A percentile compares a stretch with the other conserved stretches of the same genome.
These are phyloP conservation scores for Dryas drummondii DNA, from an alignment of 306 rosid species.

Conservation along the genomic window DNA sequence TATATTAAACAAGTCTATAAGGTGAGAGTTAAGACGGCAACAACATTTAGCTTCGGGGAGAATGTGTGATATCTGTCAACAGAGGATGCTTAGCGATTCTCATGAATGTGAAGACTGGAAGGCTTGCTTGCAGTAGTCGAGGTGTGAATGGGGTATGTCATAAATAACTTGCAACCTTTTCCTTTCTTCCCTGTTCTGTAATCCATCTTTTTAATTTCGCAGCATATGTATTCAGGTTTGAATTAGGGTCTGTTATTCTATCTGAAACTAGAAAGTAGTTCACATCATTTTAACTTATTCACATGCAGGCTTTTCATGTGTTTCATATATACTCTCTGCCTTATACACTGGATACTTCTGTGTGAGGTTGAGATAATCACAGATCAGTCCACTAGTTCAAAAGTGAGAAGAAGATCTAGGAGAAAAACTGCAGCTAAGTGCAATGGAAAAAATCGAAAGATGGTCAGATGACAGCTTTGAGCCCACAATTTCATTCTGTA, in stretches of 20 bases:
- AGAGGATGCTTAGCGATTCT: slow-evolving; percentile 86
- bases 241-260: background rate
- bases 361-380: slow-evolving; percentile 62
- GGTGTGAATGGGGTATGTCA: slow-evolving; percentile 68
- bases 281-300: slow-evolving; percentile 13
- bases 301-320: slow-evolving; percentile 74
- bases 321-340: slow-evolving; percentile 70
- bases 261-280: background rate
- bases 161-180: slow-evolving; percentile 14
- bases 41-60: slow-evolving; percentile 76
- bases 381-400: slow-evolving; percentile 43
- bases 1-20: slow-evolving; percentile 57
- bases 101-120: slow-evolving; percentile 69
- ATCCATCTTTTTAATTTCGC: slow-evolving; percentile 9
- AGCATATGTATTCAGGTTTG: slow-evolving; percentile 7
- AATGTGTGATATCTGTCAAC: slow-evolving; percentile 85
- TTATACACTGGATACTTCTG: slow-evolving; percentile 77
- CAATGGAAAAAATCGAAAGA: slow-evolving; percentile 29
- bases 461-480: slow-evolving; percentile 30
- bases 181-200: slow-evolving; percentile 1
- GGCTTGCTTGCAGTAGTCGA: slow-evolving; percentile 83
- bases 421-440: slow-evolving; percentile 47
- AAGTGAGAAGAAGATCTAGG: slow-evolving; percentile 45
- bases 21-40: slow-evolving; percentile 74
- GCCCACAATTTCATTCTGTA: slow-evolving; percentile 38